Base-by-base conservation (phyloP, 2,329 filamentous ascomycete species). In the Arthrobotrys pseudoclavata region DNA sequence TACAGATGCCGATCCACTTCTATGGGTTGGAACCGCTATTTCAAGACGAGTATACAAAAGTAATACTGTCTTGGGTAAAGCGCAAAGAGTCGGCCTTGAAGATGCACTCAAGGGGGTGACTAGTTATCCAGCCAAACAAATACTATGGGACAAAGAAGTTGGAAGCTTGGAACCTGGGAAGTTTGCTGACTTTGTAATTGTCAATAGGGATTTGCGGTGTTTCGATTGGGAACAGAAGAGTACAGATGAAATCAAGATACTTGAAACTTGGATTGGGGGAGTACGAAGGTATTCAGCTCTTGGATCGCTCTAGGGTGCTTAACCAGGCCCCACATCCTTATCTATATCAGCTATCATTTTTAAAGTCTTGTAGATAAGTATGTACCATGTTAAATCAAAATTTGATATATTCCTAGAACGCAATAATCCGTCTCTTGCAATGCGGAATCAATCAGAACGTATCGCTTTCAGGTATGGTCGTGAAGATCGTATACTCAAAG, bases 11-110 rank as follows among this genome's bases (percentile, higher is more conserved):
- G 45, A 77, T 26, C 74, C 74, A 12, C 24, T 77, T 42, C 26
- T 77, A 12, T 77, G 74, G 74, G 74, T 77, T 26, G 24, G 60
- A 15, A 77, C 74, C 0, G 74, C 74, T n/a, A 77, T 77, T 24
- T 71, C 67, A 5, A 66, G 74, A 48, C 63, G 64, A 24, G 53
- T 77, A 12, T 77, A 67, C 26, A 52, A 45, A 1, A 77, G 50
- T 15, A 62, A 34, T 22, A 67, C 61, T 29, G 47, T 67, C 29
- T 29, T 77, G 15, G 74, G 74, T 10, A 31, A 26, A 22, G 31
- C 6, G 20, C 74, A 77, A 50, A 61, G 42, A 34, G 74, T 77
- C 1, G 61, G 60, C 4, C 20, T 77, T 2, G 42, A 57, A 26
- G 50, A 67, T 29, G 74, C 74, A 10, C 31, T 77, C 52, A 69